Evolutionary conservation across 192 early-diverging fungal genomes (phyloP).

Genomic region (Bifiguratus adelaidae): DNA sequence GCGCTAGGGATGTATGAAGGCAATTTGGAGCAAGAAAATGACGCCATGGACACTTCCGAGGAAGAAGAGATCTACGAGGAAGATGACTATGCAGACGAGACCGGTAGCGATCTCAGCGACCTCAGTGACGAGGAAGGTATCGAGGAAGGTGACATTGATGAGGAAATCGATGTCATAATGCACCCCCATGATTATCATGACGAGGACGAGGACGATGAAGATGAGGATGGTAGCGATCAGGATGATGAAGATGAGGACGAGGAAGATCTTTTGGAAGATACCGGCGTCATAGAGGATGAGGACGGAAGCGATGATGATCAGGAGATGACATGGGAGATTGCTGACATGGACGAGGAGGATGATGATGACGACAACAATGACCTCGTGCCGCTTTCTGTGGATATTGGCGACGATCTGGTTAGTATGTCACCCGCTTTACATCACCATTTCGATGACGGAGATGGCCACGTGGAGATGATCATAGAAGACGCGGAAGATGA

Average conservation of each 20-base stretch:
- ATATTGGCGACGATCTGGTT: constrained; percentile 4
- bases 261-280: background rate
- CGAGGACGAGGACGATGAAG: constrained; percentile 37
- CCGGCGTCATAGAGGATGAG: constrained; percentile 4
- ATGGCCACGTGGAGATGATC: constrained; percentile 38
- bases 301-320: constrained; percentile 35
- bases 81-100: constrained; percentile 62
- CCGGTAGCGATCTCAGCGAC: constrained; percentile 48
- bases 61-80: constrained; percentile 60
- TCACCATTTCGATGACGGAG: constrained; percentile 25
- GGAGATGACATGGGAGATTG: constrained; percentile 43
- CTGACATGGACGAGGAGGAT: constrained; percentile 39
- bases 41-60: constrained; percentile 33
- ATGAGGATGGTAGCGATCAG: constrained; percentile 20
- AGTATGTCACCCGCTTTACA: constrained; percentile 1
- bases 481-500: constrained; percentile 44
- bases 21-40: constrained; percentile 46
- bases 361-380: constrained; percentile 37
- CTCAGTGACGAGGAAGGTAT: constrained; percentile 35
- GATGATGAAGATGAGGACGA: constrained; percentile 35
- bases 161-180: constrained; percentile 42
- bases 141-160: constrained; percentile 47
- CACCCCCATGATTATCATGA: constrained; percentile 30
- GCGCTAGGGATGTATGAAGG: constrained; percentile 73
- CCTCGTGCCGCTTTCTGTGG: constrained; percentile 10